Evolutionary conservation across 2,329 filamentous ascomycete species (phyloP), one percentile per base, ranked within the genome.

Genomic region (Pseudogymnoascus sp.): DNA sequence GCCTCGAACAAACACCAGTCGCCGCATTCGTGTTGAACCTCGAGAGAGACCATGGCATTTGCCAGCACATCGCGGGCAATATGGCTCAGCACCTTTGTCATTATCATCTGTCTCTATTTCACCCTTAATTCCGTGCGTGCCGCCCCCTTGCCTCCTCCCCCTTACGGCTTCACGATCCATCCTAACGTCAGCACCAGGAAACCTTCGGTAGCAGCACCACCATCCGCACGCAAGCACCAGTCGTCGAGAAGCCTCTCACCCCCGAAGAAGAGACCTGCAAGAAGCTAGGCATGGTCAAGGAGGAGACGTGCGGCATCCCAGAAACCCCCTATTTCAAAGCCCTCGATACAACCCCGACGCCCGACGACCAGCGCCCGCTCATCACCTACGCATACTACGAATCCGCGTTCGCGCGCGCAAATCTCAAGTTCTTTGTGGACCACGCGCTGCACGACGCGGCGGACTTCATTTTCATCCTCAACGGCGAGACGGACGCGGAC

Each of bases 381-480:
- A 62, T 65, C 60, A 27, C 64, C 33, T 64, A 65, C 62, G 62
- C 59, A 15, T 37, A 65, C 40, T 64, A 61, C 31, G 48, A 52
- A n/a, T 33, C 60, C 4, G n/a, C 7, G 7, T 58, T 58, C 42
- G 37, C 60, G 15, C 60, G 39, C 40, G 25, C 42, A 5, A 61
- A 61, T 7, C 31, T 59, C 39, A 59, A 61, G 25, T 61, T 61
- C 25, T 61, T 61, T 21, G 36, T 61, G 10, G 18, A 58, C 27
- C 48, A 61, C 42, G 60, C 33, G 48, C 27, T 61, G 18, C 60
- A 61, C 60, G 39, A 31, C 12, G 42, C 29, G 27, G 60, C 40
- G 15, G 60, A 61, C 31, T 61, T 55, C 27, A 37, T 61, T 21
- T 61, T 61, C 42, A 61, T 61, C 45, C 60, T 61, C 33, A 61